Conservation (phyloP, 1,284 basidiomycete genomes). For the Trametes versicolor region DNA sequence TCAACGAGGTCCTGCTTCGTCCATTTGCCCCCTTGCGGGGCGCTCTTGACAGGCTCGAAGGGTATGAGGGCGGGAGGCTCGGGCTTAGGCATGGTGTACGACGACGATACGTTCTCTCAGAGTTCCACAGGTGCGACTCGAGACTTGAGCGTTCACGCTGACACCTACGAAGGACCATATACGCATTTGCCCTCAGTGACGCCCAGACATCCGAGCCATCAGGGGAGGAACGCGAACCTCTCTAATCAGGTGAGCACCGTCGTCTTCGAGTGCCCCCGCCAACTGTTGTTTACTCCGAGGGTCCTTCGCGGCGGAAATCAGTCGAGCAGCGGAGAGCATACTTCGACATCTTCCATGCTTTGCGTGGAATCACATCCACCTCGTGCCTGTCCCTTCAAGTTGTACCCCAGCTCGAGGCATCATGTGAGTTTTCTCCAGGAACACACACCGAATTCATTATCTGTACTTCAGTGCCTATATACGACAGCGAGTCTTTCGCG, state of each 20-base stretch:
- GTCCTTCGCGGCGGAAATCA: neutral
- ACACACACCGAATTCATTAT: neutral
- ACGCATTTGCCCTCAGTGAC: neutral
- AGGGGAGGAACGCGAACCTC: neutral
- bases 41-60: slow-evolving; percentile 8
- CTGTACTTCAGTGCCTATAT: neutral
- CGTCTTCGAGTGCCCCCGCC: neutral
- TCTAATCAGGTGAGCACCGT: neutral
- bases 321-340: neutral
- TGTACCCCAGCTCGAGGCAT: no score
- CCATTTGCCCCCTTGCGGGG: slow-evolving; percentile 2
- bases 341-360: neutral
- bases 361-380: neutral
- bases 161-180: neutral
- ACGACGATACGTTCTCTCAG: neutral
- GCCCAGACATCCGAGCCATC: neutral
- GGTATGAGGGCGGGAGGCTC: neutral
- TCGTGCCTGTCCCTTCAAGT: no score
- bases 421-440: neutral
- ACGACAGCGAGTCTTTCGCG: neutral
- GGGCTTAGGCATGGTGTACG: neutral
- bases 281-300: neutral
- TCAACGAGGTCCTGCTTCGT: slow-evolving; percentile 14
- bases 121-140: neutral
- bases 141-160: neutral